Conservation (phyloP, 257 asterid genomes). For the Fraxinus cuspidata region DNA sequence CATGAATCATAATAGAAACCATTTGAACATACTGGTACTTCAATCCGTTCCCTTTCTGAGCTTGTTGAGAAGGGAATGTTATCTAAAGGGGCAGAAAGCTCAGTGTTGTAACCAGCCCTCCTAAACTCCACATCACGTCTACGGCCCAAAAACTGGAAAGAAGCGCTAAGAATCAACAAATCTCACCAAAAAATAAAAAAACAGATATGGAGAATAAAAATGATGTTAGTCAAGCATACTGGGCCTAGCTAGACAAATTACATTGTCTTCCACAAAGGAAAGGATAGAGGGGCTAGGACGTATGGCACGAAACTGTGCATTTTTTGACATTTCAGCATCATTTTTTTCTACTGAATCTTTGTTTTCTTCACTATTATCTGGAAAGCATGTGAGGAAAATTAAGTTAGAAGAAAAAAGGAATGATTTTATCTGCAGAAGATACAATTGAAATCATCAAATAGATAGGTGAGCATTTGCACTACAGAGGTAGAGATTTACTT, state of each 20-base stretch:
- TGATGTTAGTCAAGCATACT: conserved; percentile 33
- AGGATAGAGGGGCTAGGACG: conserved; percentile 84
- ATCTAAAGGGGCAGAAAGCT: conserved; percentile 85
- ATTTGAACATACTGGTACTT: conserved; percentile 70
- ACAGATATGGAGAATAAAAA: conserved; percentile 1
- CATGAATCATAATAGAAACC: conserved; percentile 16
- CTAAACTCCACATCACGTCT: conserved; percentile 79
- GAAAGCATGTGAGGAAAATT: conserved; percentile 33
- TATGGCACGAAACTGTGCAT: conserved; percentile 96
- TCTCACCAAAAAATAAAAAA: conserved; percentile 20
- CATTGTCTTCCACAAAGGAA: conserved; percentile 93
- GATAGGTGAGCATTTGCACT: not conserved
- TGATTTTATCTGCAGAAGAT: conserved; percentile 9
- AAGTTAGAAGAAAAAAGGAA: conserved; percentile 19
- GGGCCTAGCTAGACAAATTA: conserved; percentile 37
- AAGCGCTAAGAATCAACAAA: conserved; percentile 11
- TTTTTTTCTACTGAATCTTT: conserved; percentile 39
- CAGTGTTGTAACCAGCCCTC: conserved; percentile 91
- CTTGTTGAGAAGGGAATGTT: conserved; percentile 79
- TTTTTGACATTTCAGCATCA: conserved; percentile 65
- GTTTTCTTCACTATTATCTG: conserved; percentile 57
- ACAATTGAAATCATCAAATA: conserved; percentile 8
- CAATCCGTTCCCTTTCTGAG: conserved; percentile 84
- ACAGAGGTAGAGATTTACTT: not conserved
- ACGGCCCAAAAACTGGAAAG: conserved; percentile 83